Conservation (phyloP, 495 filamentous ascomycete species). For the Podospora didyma region DNA sequence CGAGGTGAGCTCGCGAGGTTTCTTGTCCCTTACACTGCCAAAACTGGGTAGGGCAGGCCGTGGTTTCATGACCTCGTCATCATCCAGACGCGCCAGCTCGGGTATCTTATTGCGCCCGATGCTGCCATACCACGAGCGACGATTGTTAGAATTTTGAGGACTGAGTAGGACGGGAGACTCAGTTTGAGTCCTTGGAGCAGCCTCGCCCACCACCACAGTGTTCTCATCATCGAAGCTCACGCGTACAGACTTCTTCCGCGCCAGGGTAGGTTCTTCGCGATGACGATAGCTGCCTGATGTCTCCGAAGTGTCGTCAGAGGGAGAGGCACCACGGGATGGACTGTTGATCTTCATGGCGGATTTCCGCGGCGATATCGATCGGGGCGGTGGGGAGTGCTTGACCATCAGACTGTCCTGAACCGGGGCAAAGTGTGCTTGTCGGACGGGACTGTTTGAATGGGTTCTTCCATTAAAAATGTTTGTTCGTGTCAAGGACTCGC, state of each 20-base stretch:
- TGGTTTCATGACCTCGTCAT: conserved; percentile 72
- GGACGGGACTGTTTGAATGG: conserved; percentile 33
- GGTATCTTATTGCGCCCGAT: conserved; percentile 47
- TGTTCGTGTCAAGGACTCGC: not conserved
- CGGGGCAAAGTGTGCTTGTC: conserved; percentile 71
- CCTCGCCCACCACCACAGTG: conserved; percentile 53
- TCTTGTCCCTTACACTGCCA: conserved; percentile 66
- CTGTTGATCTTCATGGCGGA: conserved; percentile 72
- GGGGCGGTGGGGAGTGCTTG: conserved; percentile 72
- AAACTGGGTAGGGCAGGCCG: conserved; percentile 77
- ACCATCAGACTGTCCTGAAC: conserved; percentile 47
- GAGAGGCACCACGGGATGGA: conserved; percentile 45
- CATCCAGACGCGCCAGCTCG: conserved; percentile 39
- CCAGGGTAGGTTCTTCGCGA: conserved; percentile 50
- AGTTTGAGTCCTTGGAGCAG: conserved; percentile 48
- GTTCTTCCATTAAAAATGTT: conserved; percentile 18
- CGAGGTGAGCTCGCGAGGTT: conserved; percentile 28
- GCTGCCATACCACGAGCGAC: conserved; percentile 51
- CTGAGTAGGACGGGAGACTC: conserved; percentile 48
- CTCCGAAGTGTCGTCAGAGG: conserved; percentile 41
- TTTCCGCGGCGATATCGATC: conserved; percentile 81
- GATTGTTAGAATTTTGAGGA: conserved; percentile 44
- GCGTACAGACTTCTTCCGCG: conserved; percentile 64
- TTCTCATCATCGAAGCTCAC: conserved; percentile 83
- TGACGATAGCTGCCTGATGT: conserved; percentile 21